Evolutionary conservation across 2,329 filamentous ascomycete genomes (phyloP).

Genomic region (Plenodomus lindquistii): DNA sequence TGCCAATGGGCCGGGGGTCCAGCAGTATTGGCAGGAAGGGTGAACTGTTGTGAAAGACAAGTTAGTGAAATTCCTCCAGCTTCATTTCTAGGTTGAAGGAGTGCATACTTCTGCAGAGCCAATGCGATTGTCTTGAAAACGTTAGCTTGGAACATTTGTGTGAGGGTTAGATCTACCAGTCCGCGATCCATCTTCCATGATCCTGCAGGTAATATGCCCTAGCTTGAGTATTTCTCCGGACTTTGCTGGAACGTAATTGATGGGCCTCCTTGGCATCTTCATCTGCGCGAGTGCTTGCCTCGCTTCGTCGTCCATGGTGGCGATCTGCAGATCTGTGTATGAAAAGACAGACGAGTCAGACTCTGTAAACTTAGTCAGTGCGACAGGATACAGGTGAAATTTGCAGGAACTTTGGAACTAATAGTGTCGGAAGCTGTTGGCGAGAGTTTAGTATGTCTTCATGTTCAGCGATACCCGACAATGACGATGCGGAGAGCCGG

Average conservation of each 20-base stretch:
- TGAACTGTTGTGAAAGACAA: conserved; percentile 53
- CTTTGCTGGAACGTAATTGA: conserved; percentile 55
- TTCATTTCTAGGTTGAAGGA: background rate
- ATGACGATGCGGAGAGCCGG: conserved; percentile 32
- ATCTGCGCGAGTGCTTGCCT: conserved; percentile 36
- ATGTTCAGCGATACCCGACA: background rate
- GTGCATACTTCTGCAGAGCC: conserved; percentile 51
- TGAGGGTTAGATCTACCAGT: conserved; percentile 43
- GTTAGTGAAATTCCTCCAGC: conserved; percentile 37
- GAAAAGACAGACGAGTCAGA: background rate
- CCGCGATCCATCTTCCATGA: conserved; percentile 57
- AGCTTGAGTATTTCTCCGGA: conserved; percentile 55
- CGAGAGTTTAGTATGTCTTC: background rate
- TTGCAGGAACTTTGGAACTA: too few species aligned
- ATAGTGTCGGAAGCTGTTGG: too few species aligned
- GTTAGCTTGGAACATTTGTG: background rate
- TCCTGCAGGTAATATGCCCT: conserved; percentile 54
- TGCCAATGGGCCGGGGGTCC: conserved; percentile 59
- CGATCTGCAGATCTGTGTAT: too few species aligned
- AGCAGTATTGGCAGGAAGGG: conserved; percentile 51
- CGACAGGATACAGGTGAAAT: background rate
- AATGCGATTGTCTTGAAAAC: conserved; percentile 51
- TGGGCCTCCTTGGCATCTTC: conserved; percentile 48
- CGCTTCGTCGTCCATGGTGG: conserved; percentile 42
- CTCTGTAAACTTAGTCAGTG: background rate